phyloP scores from a whole-genome alignment of 108 stramenopile species.

The Pseudonitzschia pungens region DNA sequence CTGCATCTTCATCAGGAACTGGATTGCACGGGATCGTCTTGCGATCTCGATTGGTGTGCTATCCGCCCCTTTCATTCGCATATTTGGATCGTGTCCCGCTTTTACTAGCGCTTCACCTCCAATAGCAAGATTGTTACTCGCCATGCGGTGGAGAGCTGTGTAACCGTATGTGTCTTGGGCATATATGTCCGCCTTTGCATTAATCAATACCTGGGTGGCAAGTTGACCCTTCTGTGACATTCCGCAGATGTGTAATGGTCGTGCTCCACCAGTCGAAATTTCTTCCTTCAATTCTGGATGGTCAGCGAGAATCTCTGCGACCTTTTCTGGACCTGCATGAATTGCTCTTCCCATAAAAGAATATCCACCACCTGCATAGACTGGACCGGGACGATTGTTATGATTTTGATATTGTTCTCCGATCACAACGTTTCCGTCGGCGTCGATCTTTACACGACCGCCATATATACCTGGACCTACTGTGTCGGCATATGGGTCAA shows the following conservation, averaged over 20 bases:
- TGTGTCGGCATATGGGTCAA: conserved; percentile 78
- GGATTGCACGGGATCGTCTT: conserved; percentile 48
- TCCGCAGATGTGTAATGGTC: conserved; percentile 81
- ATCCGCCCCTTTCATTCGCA: conserved; percentile 41
- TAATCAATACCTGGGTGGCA: conserved; percentile 54
- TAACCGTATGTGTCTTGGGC: conserved; percentile 79
- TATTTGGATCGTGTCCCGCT: conserved; percentile 64
- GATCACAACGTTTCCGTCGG: conserved; percentile 48
- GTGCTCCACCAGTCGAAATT: conserved; percentile 79
- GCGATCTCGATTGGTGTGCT: conserved; percentile 65
- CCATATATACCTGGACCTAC: conserved; percentile 87
- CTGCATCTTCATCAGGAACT: conserved; percentile 68
- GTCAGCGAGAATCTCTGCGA: conserved; percentile 57
- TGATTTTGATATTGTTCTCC: conserved; percentile 84
- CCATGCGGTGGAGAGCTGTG: conserved; percentile 85
- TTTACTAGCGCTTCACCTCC: conserved; percentile 66
- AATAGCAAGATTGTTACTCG: conserved; percentile 74
- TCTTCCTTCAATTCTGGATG: conserved; percentile 68
- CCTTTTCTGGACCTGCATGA: conserved; percentile 48
- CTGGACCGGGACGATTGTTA: conserved; percentile 78
- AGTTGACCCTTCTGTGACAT: conserved; percentile 61
- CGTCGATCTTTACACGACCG: conserved; percentile 63
- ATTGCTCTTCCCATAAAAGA: conserved; percentile 51
- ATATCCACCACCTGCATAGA: conserved; percentile 80
- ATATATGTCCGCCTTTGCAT: conserved; percentile 62